These are phyloP conservation scores for Penicillium longicatenatum DNA, from an alignment of 495 filamentous ascomycete species.

Conservation along the genomic window DNA sequence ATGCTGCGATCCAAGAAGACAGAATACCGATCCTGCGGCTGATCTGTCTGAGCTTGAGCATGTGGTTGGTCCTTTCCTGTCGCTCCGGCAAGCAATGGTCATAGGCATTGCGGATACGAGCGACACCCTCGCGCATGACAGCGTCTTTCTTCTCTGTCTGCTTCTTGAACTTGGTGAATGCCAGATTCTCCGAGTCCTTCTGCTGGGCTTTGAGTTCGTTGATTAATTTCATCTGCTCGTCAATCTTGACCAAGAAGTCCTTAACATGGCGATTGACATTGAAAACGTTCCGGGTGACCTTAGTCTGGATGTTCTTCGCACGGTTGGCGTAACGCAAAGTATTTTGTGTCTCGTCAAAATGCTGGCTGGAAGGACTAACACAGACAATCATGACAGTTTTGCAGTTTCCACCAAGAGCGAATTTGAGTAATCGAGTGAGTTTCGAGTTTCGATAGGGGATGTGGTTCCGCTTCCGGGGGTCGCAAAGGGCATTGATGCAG, in stretches of 20 bases:
- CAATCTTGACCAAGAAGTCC: constrained; percentile 96
- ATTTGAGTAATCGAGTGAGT: constrained; percentile 93
- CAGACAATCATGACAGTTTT: constrained; percentile 99
- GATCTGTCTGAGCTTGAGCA: constrained; percentile 82
- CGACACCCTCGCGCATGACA: constrained; percentile 78
- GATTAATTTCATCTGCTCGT: constrained; percentile 90
- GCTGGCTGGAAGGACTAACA: constrained; percentile 91
- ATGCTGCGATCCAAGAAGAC: constrained; percentile 89
- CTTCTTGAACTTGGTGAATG: constrained; percentile 88
- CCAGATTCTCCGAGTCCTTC: constrained; percentile 82
- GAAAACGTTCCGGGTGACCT: constrained; percentile 96
- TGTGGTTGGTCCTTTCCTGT: constrained; percentile 72
- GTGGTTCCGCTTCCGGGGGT: constrained; percentile 88
- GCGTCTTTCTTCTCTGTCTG: constrained; percentile 79
- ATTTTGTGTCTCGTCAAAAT: constrained; percentile 99
- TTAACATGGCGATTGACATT: constrained; percentile 99
- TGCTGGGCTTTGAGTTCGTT: constrained; percentile 92
- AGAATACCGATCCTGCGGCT: constrained; percentile 82
- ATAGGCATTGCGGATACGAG: constrained; percentile 78
- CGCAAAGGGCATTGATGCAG: constrained; percentile 98
- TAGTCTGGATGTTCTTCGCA: constrained; percentile 99
- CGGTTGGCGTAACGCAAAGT: constrained; percentile 96
- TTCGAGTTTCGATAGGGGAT: constrained; percentile 98
- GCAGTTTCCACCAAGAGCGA: constrained; percentile 96
- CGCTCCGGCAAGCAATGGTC: constrained; percentile 80